phyloP scores from a whole-genome alignment of 1,284 basidiomycete species.

The Grifola frondosa region DNA sequence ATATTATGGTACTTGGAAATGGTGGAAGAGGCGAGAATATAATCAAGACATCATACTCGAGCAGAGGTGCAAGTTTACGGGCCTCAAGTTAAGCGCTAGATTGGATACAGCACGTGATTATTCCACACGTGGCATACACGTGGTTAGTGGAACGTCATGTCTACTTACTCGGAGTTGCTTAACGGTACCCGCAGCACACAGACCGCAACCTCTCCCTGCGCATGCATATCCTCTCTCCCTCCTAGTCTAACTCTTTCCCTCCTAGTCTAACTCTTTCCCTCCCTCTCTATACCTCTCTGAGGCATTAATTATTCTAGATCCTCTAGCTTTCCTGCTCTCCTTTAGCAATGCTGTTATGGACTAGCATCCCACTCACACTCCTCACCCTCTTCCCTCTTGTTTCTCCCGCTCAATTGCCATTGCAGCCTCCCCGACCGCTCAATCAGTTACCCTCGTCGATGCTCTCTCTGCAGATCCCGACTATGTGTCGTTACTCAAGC shows the following conservation, averaged over 20 bases:
- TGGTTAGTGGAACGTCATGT: no score
- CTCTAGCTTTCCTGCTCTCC: conserved; percentile 11
- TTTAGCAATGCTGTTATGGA: conserved; percentile 37
- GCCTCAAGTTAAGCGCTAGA: no score
- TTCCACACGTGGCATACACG: no score
- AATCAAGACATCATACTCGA: no score
- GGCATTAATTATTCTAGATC: conserved; percentile 7
- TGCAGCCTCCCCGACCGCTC: conserved; percentile 22
- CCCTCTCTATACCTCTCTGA: conserved; percentile 3
- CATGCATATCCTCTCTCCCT: no score
- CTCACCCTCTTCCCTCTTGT: conserved; percentile 33
- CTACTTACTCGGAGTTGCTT: no score
- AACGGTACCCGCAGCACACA: no score
- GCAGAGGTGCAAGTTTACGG: no score
- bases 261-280: conserved; percentile 6
- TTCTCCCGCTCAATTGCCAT: conserved; percentile 34
- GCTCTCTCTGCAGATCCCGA: conserved; percentile 74
- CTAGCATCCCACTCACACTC: conserved; percentile 37
- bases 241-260: conserved; percentile 5
- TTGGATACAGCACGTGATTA: no score
- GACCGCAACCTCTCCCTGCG: no score
- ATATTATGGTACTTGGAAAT: no score
- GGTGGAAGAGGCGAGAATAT: no score
- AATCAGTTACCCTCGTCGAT: conserved; percentile 73
- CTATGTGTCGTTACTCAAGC: conserved; percentile 75